These are phyloP conservation scores for Hirschfeldia incana DNA, from an alignment of 345 rosid genomes.

Conservation along the genomic window DNA sequence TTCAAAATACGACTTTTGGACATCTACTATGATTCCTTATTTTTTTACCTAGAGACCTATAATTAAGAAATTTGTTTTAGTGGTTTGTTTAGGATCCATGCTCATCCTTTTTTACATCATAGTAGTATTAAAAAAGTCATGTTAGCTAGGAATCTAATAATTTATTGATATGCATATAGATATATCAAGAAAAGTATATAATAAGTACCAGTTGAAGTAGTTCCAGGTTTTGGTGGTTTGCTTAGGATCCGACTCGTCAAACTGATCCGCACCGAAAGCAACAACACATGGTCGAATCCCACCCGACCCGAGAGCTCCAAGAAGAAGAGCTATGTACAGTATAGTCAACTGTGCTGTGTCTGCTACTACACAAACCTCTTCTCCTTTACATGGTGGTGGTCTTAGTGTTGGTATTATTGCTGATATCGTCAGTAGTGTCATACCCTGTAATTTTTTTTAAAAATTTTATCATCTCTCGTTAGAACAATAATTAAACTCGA, in stretches of 20 bases:
- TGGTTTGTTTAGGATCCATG: background rate
- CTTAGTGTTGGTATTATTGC: constrained; percentile 67
- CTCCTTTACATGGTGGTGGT: constrained; percentile 72
- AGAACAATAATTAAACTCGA: background rate
- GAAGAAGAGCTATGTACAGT: constrained; percentile 64
- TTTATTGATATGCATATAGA: background rate
- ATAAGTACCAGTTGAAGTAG: constrained; percentile 13
- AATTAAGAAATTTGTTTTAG: background rate
- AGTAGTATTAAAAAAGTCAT: constrained; percentile 3
- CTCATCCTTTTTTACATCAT: background rate
- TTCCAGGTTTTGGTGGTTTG: constrained; percentile 65
- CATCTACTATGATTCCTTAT: background rate
- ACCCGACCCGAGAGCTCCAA: constrained; percentile 79
- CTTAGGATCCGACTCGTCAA: constrained; percentile 64
- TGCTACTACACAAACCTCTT: constrained; percentile 63
- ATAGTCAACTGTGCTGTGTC: constrained; percentile 56
- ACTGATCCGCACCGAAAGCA: constrained; percentile 90
- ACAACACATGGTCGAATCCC: constrained; percentile 89
- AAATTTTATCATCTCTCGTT: background rate
- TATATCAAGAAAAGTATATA: background rate
- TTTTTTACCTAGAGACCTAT: background rate
- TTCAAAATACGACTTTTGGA: background rate
- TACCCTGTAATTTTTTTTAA: constrained; percentile 53
- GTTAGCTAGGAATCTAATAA: background rate
- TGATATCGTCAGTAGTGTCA: constrained; percentile 71